Evolutionary conservation across 768 basidiomycete species (phyloP).

Genomic region (Pisolithus marmoratus): DNA sequence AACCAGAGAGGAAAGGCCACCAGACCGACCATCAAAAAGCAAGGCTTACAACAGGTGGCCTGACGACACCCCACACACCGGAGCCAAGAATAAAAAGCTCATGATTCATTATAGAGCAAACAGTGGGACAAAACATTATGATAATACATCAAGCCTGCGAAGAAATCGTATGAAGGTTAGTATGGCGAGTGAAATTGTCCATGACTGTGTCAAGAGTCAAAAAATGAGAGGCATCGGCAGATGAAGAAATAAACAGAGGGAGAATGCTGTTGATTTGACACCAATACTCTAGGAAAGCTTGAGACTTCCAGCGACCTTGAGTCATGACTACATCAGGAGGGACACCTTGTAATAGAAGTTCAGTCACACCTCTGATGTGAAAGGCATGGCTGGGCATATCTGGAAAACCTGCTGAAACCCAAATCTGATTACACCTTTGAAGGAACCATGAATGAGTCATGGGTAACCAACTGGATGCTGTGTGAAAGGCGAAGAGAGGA

Average conservation of each 20-base stretch:
- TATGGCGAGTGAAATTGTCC: neutral
- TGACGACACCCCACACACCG: no score
- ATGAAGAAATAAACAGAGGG: neutral
- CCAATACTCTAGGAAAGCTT: conserved; percentile 27
- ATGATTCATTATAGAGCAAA: no score
- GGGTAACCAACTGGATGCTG: no score
- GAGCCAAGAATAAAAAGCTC: no score
- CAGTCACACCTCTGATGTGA: conserved; percentile 21
- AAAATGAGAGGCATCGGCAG: neutral
- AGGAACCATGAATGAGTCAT: no score
- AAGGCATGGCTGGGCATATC: conserved; percentile 20
- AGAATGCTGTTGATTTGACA: conserved; percentile 17
- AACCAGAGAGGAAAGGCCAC: no score
- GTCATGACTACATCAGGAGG: conserved; percentile 25
- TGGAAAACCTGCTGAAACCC: neutral
- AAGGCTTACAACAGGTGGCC: no score
- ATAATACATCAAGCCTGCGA: no score
- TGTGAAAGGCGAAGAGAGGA: no score
- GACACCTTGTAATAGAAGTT: conserved; percentile 27
- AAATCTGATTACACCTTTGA: no score
- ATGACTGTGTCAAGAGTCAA: neutral
- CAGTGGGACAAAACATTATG: no score
- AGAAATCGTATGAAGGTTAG: neutral
- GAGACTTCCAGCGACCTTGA: conserved; percentile 28
- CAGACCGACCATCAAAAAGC: no score